Evolutionary conservation across 257 asterid species (phyloP), one percentile per base, ranked within the genome.

Genomic region (Salvia hispanica): DNA sequence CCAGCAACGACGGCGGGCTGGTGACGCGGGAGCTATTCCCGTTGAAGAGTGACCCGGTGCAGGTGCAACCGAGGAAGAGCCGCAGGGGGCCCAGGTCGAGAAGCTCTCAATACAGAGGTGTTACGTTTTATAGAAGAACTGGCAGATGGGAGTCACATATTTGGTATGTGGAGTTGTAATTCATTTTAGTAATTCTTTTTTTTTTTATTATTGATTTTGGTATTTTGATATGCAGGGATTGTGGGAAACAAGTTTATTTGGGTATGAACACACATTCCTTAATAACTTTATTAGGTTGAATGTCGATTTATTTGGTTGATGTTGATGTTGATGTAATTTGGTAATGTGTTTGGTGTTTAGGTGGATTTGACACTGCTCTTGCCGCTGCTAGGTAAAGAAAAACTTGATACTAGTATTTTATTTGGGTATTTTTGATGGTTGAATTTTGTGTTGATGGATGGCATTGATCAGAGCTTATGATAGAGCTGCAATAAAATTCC

Each of bases 311-410:
- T 12, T 52, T 16, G 42, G 28, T 21, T 54, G n/a, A 48, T 48
- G 34, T 21, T 54, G n/a, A 48, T 48, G 34, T 60, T 61, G 67
- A 63, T 55, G 52, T 58, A 25, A 25, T 25, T 25, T 2, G 31
- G 31, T 25, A 25, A 5, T 56, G 56, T 33, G 54, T 18, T 75
- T 16, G 33, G 33, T 66, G 14, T 74, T 40, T 75, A 91, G 98
- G 97, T 74, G 97, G 97, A 71, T 91, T 91, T 80, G 95, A 91
- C 74, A 91, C 96, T 59, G 93, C 96, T 68, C 86, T 80, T 65
- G 81, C 88, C 33, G 97, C 97, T 1, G 96, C 96, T 33, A 88
- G 96, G 97, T 88, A 78, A 78, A 67, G 0, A 34, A 33, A 13
- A 16, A 37, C n/a, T 60, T 3, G 3, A 25, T 10, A 9, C n/a